Evolutionary conservation across 2,329 filamentous ascomycete genomes (phyloP), one percentile per base, ranked within the genome.

Genomic region (Aschersonia sp.): DNA sequence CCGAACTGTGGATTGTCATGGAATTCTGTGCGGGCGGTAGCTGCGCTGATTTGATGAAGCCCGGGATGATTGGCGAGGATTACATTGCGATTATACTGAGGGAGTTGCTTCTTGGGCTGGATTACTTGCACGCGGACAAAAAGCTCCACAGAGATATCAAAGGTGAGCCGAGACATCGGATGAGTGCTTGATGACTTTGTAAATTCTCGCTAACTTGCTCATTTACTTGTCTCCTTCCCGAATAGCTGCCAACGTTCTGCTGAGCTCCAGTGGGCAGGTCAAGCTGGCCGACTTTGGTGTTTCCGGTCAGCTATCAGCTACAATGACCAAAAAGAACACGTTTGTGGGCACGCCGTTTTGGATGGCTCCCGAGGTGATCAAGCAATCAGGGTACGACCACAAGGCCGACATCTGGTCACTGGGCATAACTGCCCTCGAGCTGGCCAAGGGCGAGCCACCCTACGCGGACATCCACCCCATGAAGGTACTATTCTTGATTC

Each of bases 311-410:
- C 75, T 97, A 29, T 94, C 91, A 7, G 91, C 91, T 5, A 98
- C 91, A 45, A 97, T 97, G 89, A 96, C 91, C 52, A 97, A 97
- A 74, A 97, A 97, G 71, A 97, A 97, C 62, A 97, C 91, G 0
- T 98, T 97, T 64, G 91, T 98, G 32, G 92, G 92, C 35, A 97
- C 91, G 0, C 91, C 92, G 1, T 98, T 97, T 63, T 98, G 92
- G 92, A 98, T 98, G 91, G 91, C 92, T 3, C 91, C 91, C 9
- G 91, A 98, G 67, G 91, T 97, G 48, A 98, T 98, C 65, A 95
- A 95, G 68, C 91, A 98, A 65, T 94, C 89, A 50, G 91, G 91
- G 45, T 96, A 97, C 69, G 91, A 96, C 64, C 88, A 94, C 69
- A 96, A 96, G 68, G 91, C 91, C 43, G 91, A 97, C 61, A 95